These are phyloP conservation scores for Cercospora sp. DNA, from an alignment of 2,329 filamentous ascomycete genomes.

Conservation along the genomic window DNA sequence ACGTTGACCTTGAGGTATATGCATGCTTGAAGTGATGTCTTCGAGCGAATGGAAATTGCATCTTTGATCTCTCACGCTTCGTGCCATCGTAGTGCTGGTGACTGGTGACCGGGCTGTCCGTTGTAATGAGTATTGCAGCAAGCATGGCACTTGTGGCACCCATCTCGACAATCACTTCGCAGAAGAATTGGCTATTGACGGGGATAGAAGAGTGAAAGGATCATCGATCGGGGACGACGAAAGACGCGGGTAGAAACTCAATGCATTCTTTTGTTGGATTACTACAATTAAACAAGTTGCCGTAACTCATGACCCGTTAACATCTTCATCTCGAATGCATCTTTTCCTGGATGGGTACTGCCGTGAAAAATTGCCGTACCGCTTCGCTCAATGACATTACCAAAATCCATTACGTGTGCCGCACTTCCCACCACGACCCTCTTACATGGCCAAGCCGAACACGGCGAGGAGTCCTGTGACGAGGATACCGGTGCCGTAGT, in stretches of 20 bases:
- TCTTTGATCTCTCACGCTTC: background rate
- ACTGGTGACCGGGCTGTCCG: background rate
- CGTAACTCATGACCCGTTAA: constrained; percentile 16
- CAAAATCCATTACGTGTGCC: constrained; percentile 6
- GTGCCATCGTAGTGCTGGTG: background rate
- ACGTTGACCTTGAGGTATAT: too few relatives aligned
- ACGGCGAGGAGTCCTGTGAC: constrained; percentile 57
- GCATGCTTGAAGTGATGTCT: too few relatives aligned
- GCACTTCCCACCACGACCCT: background rate
- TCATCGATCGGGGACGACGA: background rate
- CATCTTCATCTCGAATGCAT: constrained; percentile 14
- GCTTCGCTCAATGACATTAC: constrained; percentile 5
- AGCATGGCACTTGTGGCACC: too few relatives aligned
- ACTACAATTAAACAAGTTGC: constrained; percentile 14
- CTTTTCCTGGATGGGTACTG: constrained; percentile 13
- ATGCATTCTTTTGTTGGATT: constrained; percentile 9
- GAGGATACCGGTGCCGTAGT: constrained; percentile 52
- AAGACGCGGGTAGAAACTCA: background rate
- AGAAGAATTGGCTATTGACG: background rate
- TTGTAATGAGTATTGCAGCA: too few relatives aligned
- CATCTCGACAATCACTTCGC: too few relatives aligned
- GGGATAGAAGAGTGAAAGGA: background rate
- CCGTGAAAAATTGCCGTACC: constrained; percentile 10
- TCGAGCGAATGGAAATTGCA: too few relatives aligned
- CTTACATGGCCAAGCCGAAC: constrained; percentile 60